A percentile compares a stretch with the other conserved stretches of the same genome.
These are phyloP conservation scores for Selaginella moellendorffii DNA, from an alignment of 75 land plant species.

Conservation along the genomic window DNA sequence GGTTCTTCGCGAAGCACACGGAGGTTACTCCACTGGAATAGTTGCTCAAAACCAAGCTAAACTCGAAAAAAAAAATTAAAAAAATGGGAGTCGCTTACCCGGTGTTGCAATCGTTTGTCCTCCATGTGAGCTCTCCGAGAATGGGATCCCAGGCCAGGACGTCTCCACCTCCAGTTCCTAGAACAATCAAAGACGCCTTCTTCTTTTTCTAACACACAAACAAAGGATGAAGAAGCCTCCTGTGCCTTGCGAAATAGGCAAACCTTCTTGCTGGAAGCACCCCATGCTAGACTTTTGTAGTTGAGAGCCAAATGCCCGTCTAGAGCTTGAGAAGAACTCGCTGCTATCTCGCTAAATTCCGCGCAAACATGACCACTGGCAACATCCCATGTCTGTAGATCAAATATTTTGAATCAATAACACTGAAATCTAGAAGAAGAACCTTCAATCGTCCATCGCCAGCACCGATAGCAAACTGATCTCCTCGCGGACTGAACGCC, in stretches of 20 bases:
- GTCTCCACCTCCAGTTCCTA: conserved; percentile 83
- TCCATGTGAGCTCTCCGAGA: conserved; percentile 72
- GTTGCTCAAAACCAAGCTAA: background rate
- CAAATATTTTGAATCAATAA: conserved; percentile 9
- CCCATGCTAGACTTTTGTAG: conserved; percentile 78
- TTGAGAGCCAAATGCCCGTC: conserved; percentile 71
- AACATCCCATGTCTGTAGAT: conserved; percentile 65
- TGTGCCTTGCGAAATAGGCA: conserved; percentile 31
- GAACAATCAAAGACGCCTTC: conserved; percentile 40
- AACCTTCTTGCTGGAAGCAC: conserved; percentile 17
- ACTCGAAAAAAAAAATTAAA: no score
- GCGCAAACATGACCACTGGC: conserved; percentile 53
- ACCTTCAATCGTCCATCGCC: conserved; percentile 96
- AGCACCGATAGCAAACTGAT: conserved; percentile 48
- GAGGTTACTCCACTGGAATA: conserved; percentile 60
- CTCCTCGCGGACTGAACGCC: conserved; percentile 50
- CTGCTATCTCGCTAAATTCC: conserved; percentile 41
- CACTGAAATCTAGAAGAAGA: background rate
- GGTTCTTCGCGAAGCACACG: conserved; percentile 30
- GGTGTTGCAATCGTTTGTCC: conserved; percentile 49
- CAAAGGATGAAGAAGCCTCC: background rate
- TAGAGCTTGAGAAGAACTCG: conserved; percentile 14
- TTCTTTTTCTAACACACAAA: conserved; percentile 32
- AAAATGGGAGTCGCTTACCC: conserved; percentile 47
- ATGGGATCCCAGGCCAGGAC: conserved; percentile 64